phyloP scores from a whole-genome alignment of 208 protist species.

The Crithidia thermophila region DNA sequence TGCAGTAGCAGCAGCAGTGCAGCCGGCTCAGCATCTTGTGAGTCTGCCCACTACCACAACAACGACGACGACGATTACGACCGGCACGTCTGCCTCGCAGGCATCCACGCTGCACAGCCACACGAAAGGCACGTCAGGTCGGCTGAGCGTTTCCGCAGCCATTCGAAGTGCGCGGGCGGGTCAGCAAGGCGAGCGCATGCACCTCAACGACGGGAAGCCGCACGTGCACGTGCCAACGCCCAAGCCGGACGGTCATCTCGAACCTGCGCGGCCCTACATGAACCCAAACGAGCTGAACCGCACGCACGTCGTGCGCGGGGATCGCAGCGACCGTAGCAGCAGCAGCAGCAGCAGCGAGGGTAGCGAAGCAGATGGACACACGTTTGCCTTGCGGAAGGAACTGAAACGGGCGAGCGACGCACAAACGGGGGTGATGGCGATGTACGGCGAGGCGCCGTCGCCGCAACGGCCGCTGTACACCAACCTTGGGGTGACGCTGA shows the following conservation, averaged over 20 bases:
- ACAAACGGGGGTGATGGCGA: not conserved
- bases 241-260: not conserved
- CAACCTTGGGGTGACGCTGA: slow-evolving; percentile 10
- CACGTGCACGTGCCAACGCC: slow-evolving; percentile 23
- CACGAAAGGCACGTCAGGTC: not conserved
- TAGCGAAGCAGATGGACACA: not conserved
- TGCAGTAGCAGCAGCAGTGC: not conserved
- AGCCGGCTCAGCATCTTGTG: not conserved
- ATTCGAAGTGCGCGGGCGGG: slow-evolving; percentile 35
- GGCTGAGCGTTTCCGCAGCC: slow-evolving; percentile 36
- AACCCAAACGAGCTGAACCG: slow-evolving; percentile 15
- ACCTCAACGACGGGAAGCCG: slow-evolving; percentile 32
- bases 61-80: not conserved
- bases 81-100: not conserved
- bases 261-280: not conserved
- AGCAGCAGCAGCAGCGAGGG: not conserved
- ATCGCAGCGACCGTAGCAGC: not conserved
- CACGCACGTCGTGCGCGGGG: slow-evolving; percentile 6
- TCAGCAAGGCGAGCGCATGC: slow-evolving; percentile 35
- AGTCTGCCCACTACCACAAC: no score
- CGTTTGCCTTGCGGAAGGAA: not conserved
- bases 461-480: slow-evolving; percentile 11
- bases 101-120: no score
- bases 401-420: not conserved
- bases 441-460: not conserved